These are phyloP conservation scores for Mycena amicta DNA, from an alignment of 768 basidiomycete genomes.

Conservation along the genomic window DNA sequence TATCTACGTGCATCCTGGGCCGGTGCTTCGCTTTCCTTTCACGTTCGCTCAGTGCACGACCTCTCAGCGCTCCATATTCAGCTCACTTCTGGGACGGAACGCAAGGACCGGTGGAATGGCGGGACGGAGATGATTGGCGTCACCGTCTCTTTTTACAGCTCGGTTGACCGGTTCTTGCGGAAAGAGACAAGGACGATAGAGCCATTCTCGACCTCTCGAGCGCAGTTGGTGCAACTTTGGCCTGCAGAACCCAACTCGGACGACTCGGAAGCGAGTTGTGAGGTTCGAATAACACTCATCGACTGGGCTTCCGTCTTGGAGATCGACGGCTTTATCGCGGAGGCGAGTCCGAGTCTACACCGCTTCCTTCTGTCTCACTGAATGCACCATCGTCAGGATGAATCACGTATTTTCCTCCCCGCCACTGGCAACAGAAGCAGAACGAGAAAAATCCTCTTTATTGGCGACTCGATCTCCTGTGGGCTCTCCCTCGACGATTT, in stretches of 20 bases:
- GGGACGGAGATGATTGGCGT: constrained; percentile 11
- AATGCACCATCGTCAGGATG: background rate
- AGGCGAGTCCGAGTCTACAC: too few species aligned
- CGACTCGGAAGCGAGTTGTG: background rate
- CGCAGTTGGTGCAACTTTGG: background rate
- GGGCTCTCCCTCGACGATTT: constrained; percentile 9
- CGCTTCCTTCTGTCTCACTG: too few species aligned
- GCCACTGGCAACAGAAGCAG: too few species aligned
- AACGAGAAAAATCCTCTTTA: constrained; percentile 4
- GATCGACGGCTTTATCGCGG: constrained; percentile 14
- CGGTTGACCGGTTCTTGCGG: background rate
- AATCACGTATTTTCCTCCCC: background rate
- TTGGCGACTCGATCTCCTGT: constrained; percentile 15
- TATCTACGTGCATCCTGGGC: background rate
- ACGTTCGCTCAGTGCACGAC: background rate
- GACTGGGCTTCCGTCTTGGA: constrained; percentile 17
- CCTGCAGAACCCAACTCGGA: background rate
- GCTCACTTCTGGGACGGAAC: background rate
- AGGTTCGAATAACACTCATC: constrained; percentile 9
- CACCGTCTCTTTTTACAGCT: background rate
- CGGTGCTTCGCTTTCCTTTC: background rate
- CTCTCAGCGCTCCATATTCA: background rate
- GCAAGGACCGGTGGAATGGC: constrained; percentile 18
- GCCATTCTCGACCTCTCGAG: too few species aligned
- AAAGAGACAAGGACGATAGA: background rate